These are phyloP conservation scores for carrot (Daucus carota) DNA, from an alignment of 129 eudicot species.

Conservation along the genomic window DH1_v3.0 NC_030385.2:39880001-39880500, in stretches of 20 bases:
- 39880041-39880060: constrained; percentile 53
- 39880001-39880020: background rate
- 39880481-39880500: constrained; percentile 21
- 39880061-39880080: constrained; percentile 59
- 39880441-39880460: constrained; percentile 79
- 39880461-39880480: constrained; percentile 67
- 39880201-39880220: constrained; percentile 86
- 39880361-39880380: background rate
- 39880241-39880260: constrained; percentile 55
- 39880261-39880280: constrained; percentile 77
- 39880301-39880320: constrained; percentile 78
- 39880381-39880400: constrained; percentile 47
- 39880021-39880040: constrained; percentile 58
- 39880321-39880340: background rate
- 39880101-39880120: background rate
- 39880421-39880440: constrained; percentile 72
- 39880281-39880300: constrained; percentile 98
- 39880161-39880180: background rate
- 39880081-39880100: constrained; percentile 38
- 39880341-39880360: background rate
- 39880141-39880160: background rate
- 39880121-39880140: background rate
- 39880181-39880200: constrained; percentile 69
- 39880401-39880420: constrained; percentile 86
- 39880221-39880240: constrained; percentile 64